Conservation (phyloP, 2,329 filamentous ascomycete species). For the Juglanconis juglandina region DNA sequence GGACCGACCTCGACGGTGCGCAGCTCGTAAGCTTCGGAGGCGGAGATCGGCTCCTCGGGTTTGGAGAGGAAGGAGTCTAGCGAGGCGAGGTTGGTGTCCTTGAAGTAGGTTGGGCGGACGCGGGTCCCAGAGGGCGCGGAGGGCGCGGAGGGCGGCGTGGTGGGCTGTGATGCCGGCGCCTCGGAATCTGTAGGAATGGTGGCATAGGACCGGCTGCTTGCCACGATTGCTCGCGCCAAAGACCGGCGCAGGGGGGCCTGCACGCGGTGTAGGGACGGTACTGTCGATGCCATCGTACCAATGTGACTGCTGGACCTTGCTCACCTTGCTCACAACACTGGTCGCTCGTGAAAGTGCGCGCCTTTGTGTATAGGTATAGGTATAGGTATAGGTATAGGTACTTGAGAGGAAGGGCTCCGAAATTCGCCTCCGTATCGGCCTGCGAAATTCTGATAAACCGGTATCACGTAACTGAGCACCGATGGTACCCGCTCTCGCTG, state of each 20-base stretch:
- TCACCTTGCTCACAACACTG: background rate
- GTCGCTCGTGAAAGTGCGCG: background rate
- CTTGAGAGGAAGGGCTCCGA: background rate
- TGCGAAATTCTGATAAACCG: conserved; percentile 11
- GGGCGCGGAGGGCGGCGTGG: conserved; percentile 20
- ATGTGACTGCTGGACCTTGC: background rate
- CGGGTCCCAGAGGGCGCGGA: conserved; percentile 15
- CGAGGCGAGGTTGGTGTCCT: conserved; percentile 53
- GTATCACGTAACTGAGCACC: conserved; percentile 12
- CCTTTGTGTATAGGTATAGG: background rate
- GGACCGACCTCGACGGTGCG: conserved; percentile 64
- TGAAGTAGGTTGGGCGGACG: conserved; percentile 54
- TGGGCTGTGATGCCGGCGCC: conserved; percentile 20
- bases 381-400: background rate
- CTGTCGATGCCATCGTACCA: conserved; percentile 37
- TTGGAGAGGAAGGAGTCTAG: conserved; percentile 54
- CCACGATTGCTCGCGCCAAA: conserved; percentile 28
- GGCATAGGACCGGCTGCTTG: conserved; percentile 41
- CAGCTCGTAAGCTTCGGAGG: conserved; percentile 56
- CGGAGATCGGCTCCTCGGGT: conserved; percentile 40
- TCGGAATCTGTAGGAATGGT: conserved; percentile 38
- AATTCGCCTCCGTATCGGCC: conserved; percentile 11
- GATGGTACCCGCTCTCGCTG: conserved; percentile 12
- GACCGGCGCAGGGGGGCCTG: conserved; percentile 41
- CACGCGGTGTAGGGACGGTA: conserved; percentile 39